Base-by-base conservation (phyloP, 345 rosid genomes). In the Corchorus olitorius region DNA sequence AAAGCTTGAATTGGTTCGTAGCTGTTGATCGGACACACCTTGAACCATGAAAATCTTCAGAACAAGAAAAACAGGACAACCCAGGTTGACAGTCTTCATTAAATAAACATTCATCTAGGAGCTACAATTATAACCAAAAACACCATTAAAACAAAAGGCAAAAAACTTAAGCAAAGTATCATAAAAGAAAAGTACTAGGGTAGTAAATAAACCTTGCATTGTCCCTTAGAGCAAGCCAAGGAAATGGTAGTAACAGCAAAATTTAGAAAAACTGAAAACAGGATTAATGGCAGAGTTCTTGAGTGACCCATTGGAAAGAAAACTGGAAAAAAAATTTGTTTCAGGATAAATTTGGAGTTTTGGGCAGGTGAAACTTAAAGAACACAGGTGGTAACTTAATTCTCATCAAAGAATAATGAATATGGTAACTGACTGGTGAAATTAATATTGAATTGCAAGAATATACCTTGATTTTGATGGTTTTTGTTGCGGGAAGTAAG, bases 1-100 rank as follows among this genome's bases (percentile, higher is more conserved):
- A 3, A 53, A 53, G 64, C 79, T 33, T 73, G 81, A 77, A 12
- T 71, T 56, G 79, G 71, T 70, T n/a, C 17, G 74, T 34, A 52
- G 74, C 19, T 53, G 48, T 10, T 52, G 61, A 34, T 53, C 74
- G 33, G 61, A 70, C n/a, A 35, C 74, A 70, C 35, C 61, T 70
- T 37, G 46, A 17, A 33, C 74, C 48, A 34, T 34, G 33, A 17
- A 34, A 70, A 34, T 60, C 48, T 52, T 37, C 48, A n/a, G 33
- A 35, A n/a, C 74, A 70, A 70, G 74, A 35, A 1, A 70, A 9
- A 35, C 74, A 70, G 5, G 74, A 53, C 48, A 53, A 46, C 61
- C 74, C 74, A 2, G 61, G 12, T 53, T 70, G 74, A 48, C 74
- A 70, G 10, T 70, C 74, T 53, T 10, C 74, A 52, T 70, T 48